Conservation (phyloP, 202 grass and related monocot species). For the Bolboschoenoplectus hybrid region DNA sequence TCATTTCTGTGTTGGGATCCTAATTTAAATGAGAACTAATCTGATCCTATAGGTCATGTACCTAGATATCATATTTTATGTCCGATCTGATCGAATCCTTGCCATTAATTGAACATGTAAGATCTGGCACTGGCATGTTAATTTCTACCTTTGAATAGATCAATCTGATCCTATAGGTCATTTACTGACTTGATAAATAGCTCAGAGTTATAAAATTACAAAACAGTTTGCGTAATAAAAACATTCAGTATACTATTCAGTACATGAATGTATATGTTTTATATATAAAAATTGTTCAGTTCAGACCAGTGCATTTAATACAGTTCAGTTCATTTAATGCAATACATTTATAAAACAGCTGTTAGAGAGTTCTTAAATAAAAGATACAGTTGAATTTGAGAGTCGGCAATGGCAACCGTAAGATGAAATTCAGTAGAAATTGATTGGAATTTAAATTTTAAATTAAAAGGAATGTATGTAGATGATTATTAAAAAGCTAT, state of each 20-base stretch:
- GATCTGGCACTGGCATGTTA: neutral
- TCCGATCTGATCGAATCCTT: neutral
- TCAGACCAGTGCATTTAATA: neutral
- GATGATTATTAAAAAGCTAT: too few relatives aligned
- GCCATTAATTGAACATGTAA: neutral
- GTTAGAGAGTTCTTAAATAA: neutral
- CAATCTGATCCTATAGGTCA: neutral
- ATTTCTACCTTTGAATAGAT: neutral
- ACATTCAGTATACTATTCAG: neutral
- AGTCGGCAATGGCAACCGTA: too few relatives aligned
- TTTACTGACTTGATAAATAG: slow-evolving; percentile 8
- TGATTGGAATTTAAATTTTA: too few relatives aligned
- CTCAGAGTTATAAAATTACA: neutral
- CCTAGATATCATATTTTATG: neutral
- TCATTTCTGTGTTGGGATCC: too few relatives aligned
- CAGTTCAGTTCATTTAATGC: neutral
- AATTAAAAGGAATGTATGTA: too few relatives aligned
- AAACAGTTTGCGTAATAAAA: neutral
- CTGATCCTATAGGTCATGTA: neutral
- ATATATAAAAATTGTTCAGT: neutral
- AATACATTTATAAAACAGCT: neutral
- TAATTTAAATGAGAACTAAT: too few relatives aligned
- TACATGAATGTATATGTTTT: neutral
- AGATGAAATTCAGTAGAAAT: too few relatives aligned
- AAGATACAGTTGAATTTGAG: too few relatives aligned